Percentiles rank a stretch among this genome's conserved stretches.
These are phyloP conservation scores for Sugiyamaella valdiviana DNA, from an alignment of 805 yeast genomes.

Conservation along the genomic window DNA sequence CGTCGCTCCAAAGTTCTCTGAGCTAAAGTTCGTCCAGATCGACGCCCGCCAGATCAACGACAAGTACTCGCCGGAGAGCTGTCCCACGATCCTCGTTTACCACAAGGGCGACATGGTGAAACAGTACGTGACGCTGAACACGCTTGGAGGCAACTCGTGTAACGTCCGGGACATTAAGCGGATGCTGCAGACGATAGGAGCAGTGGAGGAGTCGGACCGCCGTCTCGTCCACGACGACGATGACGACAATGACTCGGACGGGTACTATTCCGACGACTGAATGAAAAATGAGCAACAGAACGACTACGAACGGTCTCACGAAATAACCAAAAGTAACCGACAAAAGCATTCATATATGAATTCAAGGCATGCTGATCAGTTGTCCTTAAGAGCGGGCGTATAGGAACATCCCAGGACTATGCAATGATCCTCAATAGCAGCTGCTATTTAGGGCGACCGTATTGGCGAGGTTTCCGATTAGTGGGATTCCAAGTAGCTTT, in stretches of 20 bases:
- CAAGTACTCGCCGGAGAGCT: constrained; percentile 80
- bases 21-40: constrained; percentile 86
- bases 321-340: not conserved
- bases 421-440: no score
- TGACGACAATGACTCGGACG: not conserved
- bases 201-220: constrained; percentile 60
- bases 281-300: not conserved
- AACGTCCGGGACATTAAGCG: constrained; percentile 63
- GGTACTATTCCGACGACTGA: constrained; percentile 2
- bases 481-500: no score
- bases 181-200: constrained; percentile 59
- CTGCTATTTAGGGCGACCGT: no score
- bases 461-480: no score
- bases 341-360: no score
- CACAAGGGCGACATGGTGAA: constrained; percentile 69
- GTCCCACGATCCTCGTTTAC: constrained; percentile 87
- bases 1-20: constrained; percentile 64
- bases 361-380: no score
- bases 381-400: no score
- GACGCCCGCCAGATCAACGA: constrained; percentile 89
- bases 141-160: constrained; percentile 80
- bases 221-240: constrained; percentile 42
- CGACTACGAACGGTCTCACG: not conserved
- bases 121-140: constrained; percentile 73
- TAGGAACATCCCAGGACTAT: no score